These are phyloP conservation scores for Silene conica DNA, from an alignment of 148 eudicot species.

Conservation along the genomic window DNA sequence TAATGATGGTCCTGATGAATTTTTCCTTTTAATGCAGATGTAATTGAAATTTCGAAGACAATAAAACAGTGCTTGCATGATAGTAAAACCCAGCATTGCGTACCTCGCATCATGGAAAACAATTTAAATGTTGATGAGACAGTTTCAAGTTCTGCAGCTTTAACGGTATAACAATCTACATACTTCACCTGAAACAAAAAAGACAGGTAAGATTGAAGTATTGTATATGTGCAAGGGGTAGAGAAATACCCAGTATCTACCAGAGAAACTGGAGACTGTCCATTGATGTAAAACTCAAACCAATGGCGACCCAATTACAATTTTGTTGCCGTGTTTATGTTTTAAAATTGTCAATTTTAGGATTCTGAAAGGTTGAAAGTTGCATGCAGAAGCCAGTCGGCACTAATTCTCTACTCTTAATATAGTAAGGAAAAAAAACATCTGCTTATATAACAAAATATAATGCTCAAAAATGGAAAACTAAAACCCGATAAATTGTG, in stretches of 20 bases:
- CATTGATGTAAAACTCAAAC: not conserved
- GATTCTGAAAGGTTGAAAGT: not conserved
- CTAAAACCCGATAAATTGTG: too few relatives aligned
- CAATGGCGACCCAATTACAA: not conserved
- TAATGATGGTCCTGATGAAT: not conserved
- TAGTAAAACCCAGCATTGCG: not conserved
- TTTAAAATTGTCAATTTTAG: not conserved
- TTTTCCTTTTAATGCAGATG: not conserved
- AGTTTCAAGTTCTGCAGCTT: conserved; percentile 67
- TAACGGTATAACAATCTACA: conserved; percentile 74
- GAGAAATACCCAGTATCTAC: not conserved
- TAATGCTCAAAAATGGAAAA: too few relatives aligned
- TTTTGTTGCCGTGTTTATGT: not conserved
- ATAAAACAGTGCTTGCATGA: not conserved
- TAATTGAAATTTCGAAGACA: not conserved
- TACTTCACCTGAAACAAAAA: conserved; percentile 65
- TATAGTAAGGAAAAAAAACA: not conserved
- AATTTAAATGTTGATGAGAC: conserved; percentile 59
- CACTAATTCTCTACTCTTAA: too few relatives aligned
- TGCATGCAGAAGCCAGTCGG: not conserved
- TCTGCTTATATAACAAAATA: too few relatives aligned
- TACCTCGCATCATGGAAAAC: conserved; percentile 98
- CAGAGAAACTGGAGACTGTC: not conserved
- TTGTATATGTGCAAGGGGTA: not conserved
- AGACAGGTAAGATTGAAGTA: not conserved